These are phyloP conservation scores for Turritis glabra DNA, from an alignment of 345 rosid genomes.

Conservation along the genomic window DNA sequence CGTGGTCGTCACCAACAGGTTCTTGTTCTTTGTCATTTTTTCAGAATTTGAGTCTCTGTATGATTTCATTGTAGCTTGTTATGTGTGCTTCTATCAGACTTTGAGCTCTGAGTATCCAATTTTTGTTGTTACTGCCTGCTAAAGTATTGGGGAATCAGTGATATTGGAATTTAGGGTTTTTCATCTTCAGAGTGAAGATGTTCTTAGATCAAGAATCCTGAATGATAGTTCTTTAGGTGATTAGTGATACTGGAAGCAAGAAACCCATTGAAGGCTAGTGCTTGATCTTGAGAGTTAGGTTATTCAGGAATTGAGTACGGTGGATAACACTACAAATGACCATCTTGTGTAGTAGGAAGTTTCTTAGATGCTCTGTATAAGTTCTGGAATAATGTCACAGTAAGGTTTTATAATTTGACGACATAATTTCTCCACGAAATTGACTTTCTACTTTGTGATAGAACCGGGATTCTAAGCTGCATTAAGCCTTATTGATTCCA, in stretches of 20 bases:
- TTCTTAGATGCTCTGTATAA: conserved; percentile 3
- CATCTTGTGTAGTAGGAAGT: conserved; percentile 6
- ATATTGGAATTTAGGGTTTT: conserved; percentile 16
- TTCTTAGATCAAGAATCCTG: background rate
- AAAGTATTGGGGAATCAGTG: background rate
- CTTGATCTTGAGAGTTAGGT: background rate
- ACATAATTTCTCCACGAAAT: background rate
- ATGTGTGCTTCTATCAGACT: background rate
- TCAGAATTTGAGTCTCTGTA: background rate
- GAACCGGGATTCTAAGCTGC: background rate
- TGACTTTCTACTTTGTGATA: background rate
- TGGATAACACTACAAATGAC: background rate
- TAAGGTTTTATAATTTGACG: background rate
- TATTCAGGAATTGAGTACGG: background rate
- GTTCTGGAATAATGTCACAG: background rate
- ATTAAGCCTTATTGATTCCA: background rate
- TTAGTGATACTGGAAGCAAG: background rate
- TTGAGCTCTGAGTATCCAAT: background rate
- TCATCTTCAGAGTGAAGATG: background rate
- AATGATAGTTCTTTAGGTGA: background rate
- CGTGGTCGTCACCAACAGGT: conserved; percentile 99
- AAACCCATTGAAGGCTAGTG: background rate
- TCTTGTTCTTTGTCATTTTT: background rate
- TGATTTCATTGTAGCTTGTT: background rate
- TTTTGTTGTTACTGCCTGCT: background rate